Base-by-base conservation (phyloP, 164 flowering plant species). In the Liquidambar formosana region DNA sequence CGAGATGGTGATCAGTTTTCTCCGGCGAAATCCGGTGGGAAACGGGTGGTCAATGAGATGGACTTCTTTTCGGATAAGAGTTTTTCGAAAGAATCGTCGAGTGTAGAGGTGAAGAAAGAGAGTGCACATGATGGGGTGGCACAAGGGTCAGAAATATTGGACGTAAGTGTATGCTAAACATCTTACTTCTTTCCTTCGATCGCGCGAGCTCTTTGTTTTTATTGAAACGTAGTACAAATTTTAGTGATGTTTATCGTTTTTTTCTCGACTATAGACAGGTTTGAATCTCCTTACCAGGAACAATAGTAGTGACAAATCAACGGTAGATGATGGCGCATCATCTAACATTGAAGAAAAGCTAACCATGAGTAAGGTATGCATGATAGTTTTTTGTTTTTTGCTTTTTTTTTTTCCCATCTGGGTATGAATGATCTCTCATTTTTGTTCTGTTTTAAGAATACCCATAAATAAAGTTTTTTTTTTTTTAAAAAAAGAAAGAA, bases 41-140 rank as follows among this genome's bases (percentile, higher is more conserved):
- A 65, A 58, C 72, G 65, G 26, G 63, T 73, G n/a, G 43, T 78
- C 21, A 48, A 59, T 21, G 81, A 78, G 65, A 44, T 71, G 78
- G 74, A 78, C 49, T 78, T 78, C 71, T 78, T 78, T 27, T 59
- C 75, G 3, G 44, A 60, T 9, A 61, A 53, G 46, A 45, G 6
- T 33, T 2, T 33, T 33, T 33, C 2, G 4, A 33, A 33, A 33
- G 41, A 33, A 33, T 6, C 41, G 6, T 33, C 41, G 41, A 33
- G 41, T 33, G 41, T 10, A 41, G n/a, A 44, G 41, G 66, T 28
- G 23, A 66, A 61, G 46, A 61, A 12, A 33, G 67, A 54, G 8
- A n/a, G n/a, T 64, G 57, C 46, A 19, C 49, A 57, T 8, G 61
- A 52, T 57, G 51, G 27, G 14, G 14, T 10, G 23, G 38, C n/a